Evolutionary conservation across 2,329 filamentous ascomycete species (phyloP), one percentile per base, ranked within the genome.

Genomic region (Nemania serpens): DNA sequence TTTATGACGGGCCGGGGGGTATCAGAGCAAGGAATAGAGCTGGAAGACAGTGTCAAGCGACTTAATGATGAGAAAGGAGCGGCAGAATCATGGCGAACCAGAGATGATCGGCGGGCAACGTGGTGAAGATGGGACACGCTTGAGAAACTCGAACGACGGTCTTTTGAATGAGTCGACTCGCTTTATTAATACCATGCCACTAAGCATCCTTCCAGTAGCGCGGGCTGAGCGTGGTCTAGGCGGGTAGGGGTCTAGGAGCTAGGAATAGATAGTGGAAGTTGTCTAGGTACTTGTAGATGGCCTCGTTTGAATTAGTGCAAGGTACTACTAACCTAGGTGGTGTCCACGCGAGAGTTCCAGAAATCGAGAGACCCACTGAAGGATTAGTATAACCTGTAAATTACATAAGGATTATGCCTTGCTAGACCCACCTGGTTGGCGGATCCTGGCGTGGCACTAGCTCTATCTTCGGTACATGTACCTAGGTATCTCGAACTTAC

Each of bases 41-140:
- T 13, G 22, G 42, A 12, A 9, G 18, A 43, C 39, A 18, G 17
- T 29, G 55, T 55, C 25, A 36, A 53, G 51, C 17, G 20, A 62
- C 33, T 45, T 37, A 25, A 10, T 29, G 34, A 54, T 49, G 39
- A 43, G 46, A 55, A 64, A 49, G 20, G 47, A 62, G 20, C 43
- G 57, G 56, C 56, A 60, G 41, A 55, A 59, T 65, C 54, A 62
- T 63, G 49, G n/a, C 59, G 13, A 36, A 59, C 25, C 22, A 41
- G 36, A 55, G 41, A 47, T 46, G 49, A 45, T 64, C 50, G 36
- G 41, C 50, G 47, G 55, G 58, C 46, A 43, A 47, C 62, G 47
- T 52, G 36, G 37, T 41, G 25, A 18, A 42, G 33, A 41, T 29
- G 49, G 33, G 55, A 54, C 43, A 58, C 36, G 34, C 36, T 58